Evolutionary conservation across 208 protist species (phyloP), one percentile per base, ranked within the genome.

Genomic region (Herpetomonas tarakana): DNA sequence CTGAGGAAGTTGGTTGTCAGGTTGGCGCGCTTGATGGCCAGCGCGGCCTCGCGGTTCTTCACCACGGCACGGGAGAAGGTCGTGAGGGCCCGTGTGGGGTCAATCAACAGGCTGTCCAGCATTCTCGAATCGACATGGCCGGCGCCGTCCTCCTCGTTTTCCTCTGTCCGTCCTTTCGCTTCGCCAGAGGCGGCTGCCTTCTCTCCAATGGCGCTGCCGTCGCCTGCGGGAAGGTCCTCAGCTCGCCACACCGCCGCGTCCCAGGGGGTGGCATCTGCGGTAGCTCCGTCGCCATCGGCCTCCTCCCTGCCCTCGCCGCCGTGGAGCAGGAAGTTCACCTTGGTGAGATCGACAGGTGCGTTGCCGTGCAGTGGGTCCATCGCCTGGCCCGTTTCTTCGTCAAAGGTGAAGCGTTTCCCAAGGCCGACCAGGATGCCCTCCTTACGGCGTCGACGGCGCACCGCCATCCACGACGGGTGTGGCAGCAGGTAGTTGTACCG

Each of bases 401-500:
- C 65, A 62, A 92, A 95, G n/a, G 86, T 59, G 29, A 88, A 81
- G 6, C 83, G 82, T 7, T 71, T 58, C 12, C 89, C 89, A 14
- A 95, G 67, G 3, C 81, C 78, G 0, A 89, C 86, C 29, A 95
- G 60, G 16, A 91, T 21, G 44, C 64, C 45, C 49, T 95, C 85
- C 1, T 79, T 72, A 12, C 89, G 80, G 31, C 74, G 52, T 56
- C 80, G 74, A 26, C 78, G 82, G 51, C 89, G 78, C 49, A 71
- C 74, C 28, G 89, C 89, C 0, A 95, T 45, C 89, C 89, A 95
- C n/a, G 86, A 93, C 19, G 89, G 81, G 68, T 95, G 89, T 21
- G 86, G 86, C 35, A 74, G 50, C 9, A 91, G 65, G 61, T 93
- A 95, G 63, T 95, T 95, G 74, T 95, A 95, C 44, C 72, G 65